phyloP scores from a whole-genome alignment of 139 green algal species.

The Chlamydomonas schloesseri region DNA sequence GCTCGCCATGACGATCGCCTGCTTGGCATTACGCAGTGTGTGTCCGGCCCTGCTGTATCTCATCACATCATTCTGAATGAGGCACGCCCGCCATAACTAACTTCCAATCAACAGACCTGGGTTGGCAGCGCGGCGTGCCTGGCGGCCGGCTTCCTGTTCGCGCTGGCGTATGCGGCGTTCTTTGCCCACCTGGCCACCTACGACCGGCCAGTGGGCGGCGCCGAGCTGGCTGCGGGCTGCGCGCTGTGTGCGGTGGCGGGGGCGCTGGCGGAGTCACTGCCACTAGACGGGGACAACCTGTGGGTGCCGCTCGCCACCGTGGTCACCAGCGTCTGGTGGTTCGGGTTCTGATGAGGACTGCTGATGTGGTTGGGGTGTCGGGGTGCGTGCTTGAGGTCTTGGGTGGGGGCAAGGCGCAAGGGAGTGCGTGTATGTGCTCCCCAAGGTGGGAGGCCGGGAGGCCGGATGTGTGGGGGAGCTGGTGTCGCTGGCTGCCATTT shows the following conservation, averaged over 20 bases:
- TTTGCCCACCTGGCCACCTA: neutral
- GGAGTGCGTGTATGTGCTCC: too few species aligned
- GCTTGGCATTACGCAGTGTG: too few species aligned
- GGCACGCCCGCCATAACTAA: too few species aligned
- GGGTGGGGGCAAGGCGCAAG: too few species aligned
- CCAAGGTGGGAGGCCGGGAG: too few species aligned
- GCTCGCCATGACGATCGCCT: too few species aligned
- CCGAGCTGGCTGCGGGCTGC: neutral
- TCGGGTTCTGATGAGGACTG: neutral
- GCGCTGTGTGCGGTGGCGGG: neutral
- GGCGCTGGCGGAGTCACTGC: constrained; percentile 31
- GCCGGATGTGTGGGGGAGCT: too few species aligned
- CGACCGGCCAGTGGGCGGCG: neutral
- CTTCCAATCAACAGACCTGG: constrained; percentile 5
- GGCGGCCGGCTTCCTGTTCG: neutral
- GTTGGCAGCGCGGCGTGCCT: constrained; percentile 21
- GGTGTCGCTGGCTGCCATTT: too few species aligned
- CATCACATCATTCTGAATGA: too few species aligned
- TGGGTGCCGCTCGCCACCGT: constrained; percentile 23
- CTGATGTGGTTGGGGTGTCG: too few species aligned
- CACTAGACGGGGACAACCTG: constrained; percentile 31
- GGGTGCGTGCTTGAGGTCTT: too few species aligned
- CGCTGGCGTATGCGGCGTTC: neutral
- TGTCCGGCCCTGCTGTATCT: too few species aligned
- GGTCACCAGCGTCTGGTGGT: constrained; percentile 1